Percentiles rank a stretch among this genome's conserved stretches.
These are phyloP conservation scores for Penicillium goetzii DNA, from an alignment of 495 filamentous ascomycete species.

Conservation along the genomic window DNA sequence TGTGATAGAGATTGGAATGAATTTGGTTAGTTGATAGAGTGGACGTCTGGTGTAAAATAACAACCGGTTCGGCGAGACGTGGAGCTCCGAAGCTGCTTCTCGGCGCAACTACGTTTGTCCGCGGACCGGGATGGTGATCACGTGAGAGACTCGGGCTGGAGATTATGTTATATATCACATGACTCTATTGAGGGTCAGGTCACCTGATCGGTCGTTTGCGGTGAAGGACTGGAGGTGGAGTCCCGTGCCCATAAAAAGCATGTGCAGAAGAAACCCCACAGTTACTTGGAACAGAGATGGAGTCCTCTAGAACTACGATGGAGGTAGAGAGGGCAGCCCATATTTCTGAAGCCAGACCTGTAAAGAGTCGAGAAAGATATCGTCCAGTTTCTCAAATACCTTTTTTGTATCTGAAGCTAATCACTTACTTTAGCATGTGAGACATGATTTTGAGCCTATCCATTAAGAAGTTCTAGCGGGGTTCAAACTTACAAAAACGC, in stretches of 20 bases:
- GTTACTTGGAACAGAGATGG: background rate
- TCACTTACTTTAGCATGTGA: background rate
- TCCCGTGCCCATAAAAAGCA: background rate
- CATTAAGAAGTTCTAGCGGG: background rate
- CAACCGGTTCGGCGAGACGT: conserved; percentile 16
- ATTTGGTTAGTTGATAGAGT: conserved; percentile 17
- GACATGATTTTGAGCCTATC: background rate
- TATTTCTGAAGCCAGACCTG: background rate
- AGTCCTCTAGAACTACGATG: background rate
- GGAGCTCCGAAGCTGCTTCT: conserved; percentile 46
- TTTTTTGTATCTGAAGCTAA: background rate
- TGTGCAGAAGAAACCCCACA: conserved; percentile 1
- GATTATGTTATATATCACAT: conserved; percentile 17
- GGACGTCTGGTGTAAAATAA: conserved; percentile 12
- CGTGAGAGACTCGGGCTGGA: conserved; percentile 22
- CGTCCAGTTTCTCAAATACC: background rate
- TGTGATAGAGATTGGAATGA: conserved; percentile 15
- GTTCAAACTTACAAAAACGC: background rate
- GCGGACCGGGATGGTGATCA: conserved; percentile 21
- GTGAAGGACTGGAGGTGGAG: background rate
- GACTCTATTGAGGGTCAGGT: background rate
- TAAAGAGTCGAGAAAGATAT: background rate
- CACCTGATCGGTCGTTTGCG: background rate
- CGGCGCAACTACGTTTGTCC: conserved; percentile 30
- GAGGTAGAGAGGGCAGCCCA: background rate